phyloP scores from a whole-genome alignment of 352 stramenopile species.

The Globisporangium echinulatum region DNA sequence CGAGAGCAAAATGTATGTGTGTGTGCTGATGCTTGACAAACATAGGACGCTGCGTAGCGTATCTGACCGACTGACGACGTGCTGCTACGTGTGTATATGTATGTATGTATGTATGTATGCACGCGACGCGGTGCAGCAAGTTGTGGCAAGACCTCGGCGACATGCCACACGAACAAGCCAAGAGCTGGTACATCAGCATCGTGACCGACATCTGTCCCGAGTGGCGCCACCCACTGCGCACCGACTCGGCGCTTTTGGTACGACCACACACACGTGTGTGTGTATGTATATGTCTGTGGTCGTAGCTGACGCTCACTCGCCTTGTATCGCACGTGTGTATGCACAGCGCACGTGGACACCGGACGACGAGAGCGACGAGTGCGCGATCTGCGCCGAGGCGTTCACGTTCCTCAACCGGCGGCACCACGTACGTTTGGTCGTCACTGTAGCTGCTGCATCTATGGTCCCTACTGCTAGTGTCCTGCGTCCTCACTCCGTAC shows the following conservation, averaged over 20 bases:
- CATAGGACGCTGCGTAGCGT: too few species aligned
- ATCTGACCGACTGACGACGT: too few species aligned
- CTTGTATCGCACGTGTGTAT: background rate
- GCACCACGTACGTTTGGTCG: conserved; percentile 40
- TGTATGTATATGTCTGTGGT: background rate
- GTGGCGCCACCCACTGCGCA: conserved; percentile 41
- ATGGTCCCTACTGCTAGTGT: background rate
- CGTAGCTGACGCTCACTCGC: background rate
- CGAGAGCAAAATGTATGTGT: conserved; percentile 43
- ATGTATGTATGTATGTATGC: too few species aligned
- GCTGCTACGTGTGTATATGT: too few species aligned
- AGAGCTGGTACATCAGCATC: conserved; percentile 47
- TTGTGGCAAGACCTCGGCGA: conserved; percentile 57
- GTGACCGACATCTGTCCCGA: conserved; percentile 46
- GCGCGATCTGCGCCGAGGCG: conserved; percentile 42
- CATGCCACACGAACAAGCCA: conserved; percentile 34
- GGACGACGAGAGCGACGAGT: conserved; percentile 51
- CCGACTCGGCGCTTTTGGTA: conserved; percentile 53
- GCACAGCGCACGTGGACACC: conserved; percentile 56
- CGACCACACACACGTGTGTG: background rate
- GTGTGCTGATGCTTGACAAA: background rate
- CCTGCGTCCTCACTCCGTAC: background rate
- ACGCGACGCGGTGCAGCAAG: conserved; percentile 20
- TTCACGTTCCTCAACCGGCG: conserved; percentile 74
- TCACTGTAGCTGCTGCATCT: background rate